These are phyloP conservation scores for Aspergillus neoniger DNA, from an alignment of 2,329 filamentous ascomycete species.

Conservation along the genomic window DNA sequence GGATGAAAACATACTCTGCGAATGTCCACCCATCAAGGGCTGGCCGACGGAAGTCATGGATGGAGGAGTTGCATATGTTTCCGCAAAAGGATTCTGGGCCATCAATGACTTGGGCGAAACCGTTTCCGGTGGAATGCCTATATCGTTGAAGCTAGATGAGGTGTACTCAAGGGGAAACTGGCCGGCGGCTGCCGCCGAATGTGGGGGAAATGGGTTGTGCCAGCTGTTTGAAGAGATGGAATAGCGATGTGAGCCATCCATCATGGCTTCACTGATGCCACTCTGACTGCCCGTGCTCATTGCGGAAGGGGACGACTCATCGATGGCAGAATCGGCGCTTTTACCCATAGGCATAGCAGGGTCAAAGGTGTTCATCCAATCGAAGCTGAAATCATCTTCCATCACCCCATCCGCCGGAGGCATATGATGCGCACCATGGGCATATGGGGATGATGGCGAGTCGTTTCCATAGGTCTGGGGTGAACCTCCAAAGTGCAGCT, in stretches of 20 bases:
- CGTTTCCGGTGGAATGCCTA: constrained; percentile 69
- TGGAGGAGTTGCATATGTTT: constrained; percentile 77
- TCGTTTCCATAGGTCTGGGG: constrained; percentile 56
- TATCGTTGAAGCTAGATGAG: constrained; percentile 72
- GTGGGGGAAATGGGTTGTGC: constrained; percentile 69
- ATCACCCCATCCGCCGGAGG: constrained; percentile 58
- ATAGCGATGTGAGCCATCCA: constrained; percentile 71
- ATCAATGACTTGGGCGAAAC: constrained; percentile 75
- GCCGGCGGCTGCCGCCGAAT: constrained; percentile 65
- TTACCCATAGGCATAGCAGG: constrained; percentile 71
- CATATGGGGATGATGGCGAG: constrained; percentile 44
- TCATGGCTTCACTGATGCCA: constrained; percentile 75
- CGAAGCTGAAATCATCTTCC: constrained; percentile 73
- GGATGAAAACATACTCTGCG: constrained; percentile 53
- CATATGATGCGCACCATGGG: constrained; percentile 55
- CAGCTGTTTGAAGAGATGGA: constrained; percentile 61
- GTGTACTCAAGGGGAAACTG: constrained; percentile 75
- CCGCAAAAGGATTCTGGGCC: constrained; percentile 67
- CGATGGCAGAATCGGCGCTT: constrained; percentile 76
- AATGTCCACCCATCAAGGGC: constrained; percentile 66
- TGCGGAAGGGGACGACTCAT: constrained; percentile 91
- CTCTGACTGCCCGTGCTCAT: constrained; percentile 94
- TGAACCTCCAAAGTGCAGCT: constrained; percentile 81
- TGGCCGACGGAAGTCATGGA: constrained; percentile 74
- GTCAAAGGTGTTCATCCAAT: constrained; percentile 83